Evolutionary conservation across 805 yeast genomes (phyloP).

Genomic region (Starmerella etchellsii): DNA sequence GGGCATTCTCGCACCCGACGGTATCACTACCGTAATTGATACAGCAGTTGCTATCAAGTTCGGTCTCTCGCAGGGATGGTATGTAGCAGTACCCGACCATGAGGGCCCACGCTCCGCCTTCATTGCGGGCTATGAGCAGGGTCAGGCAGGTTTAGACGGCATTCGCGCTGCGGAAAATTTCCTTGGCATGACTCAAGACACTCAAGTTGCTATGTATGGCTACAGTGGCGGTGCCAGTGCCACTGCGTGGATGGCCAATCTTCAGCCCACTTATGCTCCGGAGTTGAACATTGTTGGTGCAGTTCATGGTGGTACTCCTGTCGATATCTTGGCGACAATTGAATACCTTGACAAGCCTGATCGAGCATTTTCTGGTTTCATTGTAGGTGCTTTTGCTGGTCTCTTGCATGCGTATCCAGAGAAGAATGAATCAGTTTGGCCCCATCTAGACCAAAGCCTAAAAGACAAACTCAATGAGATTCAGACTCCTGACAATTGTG

Average conservation of each 20-base stretch:
- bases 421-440: slow-evolving; percentile 2
- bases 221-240: slow-evolving; percentile 18
- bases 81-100: slow-evolving; percentile 22
- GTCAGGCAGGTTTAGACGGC: slow-evolving; percentile 23
- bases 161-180: slow-evolving; percentile 17
- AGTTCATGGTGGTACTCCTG: slow-evolving; percentile 15
- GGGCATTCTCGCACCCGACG: slow-evolving; percentile 9
- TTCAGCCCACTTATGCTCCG: slow-evolving; percentile 22
- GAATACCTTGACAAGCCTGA: slow-evolving; percentile 8
- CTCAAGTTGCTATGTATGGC: slow-evolving; percentile 6
- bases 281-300: slow-evolving; percentile 21
- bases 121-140: slow-evolving; percentile 22
- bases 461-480: slow-evolving; percentile 2
- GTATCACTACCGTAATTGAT: slow-evolving; percentile 2
- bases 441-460: slow-evolving; percentile 2
- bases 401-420: slow-evolving; percentile 19
- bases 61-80: slow-evolving; percentile 13
- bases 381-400: slow-evolving; percentile 21
- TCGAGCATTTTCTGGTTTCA: slow-evolving; percentile 17
- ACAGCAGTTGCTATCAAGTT: slow-evolving; percentile 7
- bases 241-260: slow-evolving; percentile 24
- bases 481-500: neutral
- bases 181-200: neutral
- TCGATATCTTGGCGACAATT: slow-evolving; percentile 15
- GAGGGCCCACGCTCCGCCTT: slow-evolving; percentile 25